Conservation (phyloP, 1,284 basidiomycete genomes). For the Testicularia cyperi region DNA sequence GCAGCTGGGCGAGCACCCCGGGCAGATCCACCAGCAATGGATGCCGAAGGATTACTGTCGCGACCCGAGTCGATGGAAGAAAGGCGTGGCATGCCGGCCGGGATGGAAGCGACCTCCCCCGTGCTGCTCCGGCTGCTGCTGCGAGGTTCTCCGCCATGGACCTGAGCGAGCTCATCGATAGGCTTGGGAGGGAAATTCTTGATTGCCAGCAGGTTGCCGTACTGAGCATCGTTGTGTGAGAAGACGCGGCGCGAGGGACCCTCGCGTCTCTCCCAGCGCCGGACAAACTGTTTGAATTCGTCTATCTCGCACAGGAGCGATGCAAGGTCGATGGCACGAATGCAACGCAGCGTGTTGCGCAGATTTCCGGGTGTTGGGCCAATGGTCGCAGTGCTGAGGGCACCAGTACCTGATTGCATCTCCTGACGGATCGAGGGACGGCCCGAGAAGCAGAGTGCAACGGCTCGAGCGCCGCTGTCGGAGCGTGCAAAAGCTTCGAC, state of each 20-base stretch:
- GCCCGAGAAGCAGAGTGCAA: constrained; percentile 32
- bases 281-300: constrained; percentile 49
- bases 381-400: constrained; percentile 20
- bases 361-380: constrained; percentile 35
- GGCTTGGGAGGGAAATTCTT: constrained; percentile 11
- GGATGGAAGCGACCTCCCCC: constrained; percentile 22
- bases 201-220: constrained; percentile 53
- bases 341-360: constrained; percentile 36
- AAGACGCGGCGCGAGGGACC: constrained; percentile 53
- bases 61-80: constrained; percentile 16
- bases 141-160: no score
- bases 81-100: constrained; percentile 40
- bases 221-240: constrained; percentile 56
- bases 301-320: constrained; percentile 43
- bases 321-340: constrained; percentile 49
- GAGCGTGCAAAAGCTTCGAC: constrained; percentile 46
- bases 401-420: constrained; percentile 8
- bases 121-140: no score
- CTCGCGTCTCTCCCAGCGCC: constrained; percentile 46
- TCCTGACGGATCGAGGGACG: constrained; percentile 28
- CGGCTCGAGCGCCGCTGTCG: constrained; percentile 43
- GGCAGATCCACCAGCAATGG: neutral
- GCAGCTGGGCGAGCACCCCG: constrained; percentile 16
- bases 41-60: constrained; percentile 13
- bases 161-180: no score